These are phyloP conservation scores for Zoysia japonica DNA, from an alignment of 176 grass and related monocot genomes.

Conservation along the genomic window DNA sequence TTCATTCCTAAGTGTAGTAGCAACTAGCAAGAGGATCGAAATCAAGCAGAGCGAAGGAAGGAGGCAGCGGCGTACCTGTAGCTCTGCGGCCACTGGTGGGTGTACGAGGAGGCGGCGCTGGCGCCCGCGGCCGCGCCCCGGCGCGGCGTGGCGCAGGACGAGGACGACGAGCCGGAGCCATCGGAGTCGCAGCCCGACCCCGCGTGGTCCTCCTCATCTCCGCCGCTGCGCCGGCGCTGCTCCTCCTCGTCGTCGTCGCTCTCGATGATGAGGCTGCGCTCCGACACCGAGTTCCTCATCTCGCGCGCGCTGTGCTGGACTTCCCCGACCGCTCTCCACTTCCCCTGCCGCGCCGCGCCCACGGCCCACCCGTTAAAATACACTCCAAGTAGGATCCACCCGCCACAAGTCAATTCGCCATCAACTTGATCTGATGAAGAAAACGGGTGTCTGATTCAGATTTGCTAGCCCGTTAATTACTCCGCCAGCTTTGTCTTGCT, in stretches of 20 bases:
- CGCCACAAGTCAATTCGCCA: neutral
- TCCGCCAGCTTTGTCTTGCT: neutral
- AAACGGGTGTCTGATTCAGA: neutral
- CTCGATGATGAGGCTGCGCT: slow-evolving; percentile 63
- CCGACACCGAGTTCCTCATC: slow-evolving; percentile 68
- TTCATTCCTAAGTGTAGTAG: neutral
- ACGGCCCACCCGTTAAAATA: neutral
- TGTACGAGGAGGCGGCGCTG: slow-evolving; percentile 58
- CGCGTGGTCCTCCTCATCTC: neutral
- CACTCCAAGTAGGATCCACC: neutral
- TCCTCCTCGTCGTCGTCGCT: slow-evolving; percentile 61
- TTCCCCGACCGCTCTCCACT: too few relatives aligned
- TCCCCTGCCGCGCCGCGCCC: neutral
- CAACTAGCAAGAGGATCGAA: neutral
- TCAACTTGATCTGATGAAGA: neutral
- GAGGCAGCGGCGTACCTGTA: slow-evolving; percentile 59
- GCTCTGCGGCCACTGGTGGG: slow-evolving; percentile 86
- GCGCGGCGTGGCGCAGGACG: slow-evolving; percentile 49
- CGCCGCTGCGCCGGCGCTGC: neutral
- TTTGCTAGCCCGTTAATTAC: neutral
- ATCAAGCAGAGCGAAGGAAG: neutral
- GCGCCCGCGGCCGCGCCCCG: slow-evolving; percentile 38
- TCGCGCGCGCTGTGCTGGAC: neutral
- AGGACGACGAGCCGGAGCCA: slow-evolving; percentile 39
- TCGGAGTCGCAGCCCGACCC: slow-evolving; percentile 22